Percentiles rank a stretch among this genome's conserved stretches.
Conservation (phyloP, 2,329 filamentous ascomycete species). For the Cordyceps militaris region DNA sequence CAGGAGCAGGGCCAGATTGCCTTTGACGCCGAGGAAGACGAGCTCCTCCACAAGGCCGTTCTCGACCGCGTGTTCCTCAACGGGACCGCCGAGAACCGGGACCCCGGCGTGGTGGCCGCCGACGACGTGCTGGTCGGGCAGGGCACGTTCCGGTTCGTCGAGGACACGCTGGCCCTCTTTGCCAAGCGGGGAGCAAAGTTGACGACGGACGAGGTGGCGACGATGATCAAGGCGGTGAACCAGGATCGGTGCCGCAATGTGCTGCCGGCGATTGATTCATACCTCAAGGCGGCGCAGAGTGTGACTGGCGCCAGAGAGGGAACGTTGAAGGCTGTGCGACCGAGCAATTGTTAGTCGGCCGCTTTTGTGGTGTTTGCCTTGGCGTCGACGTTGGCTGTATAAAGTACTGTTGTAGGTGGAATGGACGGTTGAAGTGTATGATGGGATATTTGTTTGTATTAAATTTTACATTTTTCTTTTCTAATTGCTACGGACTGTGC, state of each 20-base stretch:
- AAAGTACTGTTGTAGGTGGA: too few relatives aligned
- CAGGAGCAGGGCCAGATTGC: conserved; percentile 4
- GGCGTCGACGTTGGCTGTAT: too few relatives aligned
- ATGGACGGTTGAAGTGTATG: too few relatives aligned
- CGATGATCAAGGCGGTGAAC: conserved; percentile 13
- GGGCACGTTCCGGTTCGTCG: conserved; percentile 15
- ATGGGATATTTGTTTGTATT: too few relatives aligned
- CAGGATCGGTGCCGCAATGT: conserved; percentile 12
- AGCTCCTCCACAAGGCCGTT: conserved; percentile 16
- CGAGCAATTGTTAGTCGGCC: neutral
- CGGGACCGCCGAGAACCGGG: neutral
- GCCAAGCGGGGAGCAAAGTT: conserved; percentile 7
- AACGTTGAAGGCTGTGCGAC: neutral
- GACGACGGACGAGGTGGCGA: conserved; percentile 5
- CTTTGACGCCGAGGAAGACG: conserved; percentile 15
- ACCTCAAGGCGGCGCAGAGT: neutral
- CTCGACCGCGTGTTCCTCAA: conserved; percentile 9
- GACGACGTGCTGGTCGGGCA: conserved; percentile 12
- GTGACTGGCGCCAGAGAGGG: neutral
- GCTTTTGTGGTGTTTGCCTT: neutral
- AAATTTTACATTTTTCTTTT: too few relatives aligned
- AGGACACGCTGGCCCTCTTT: conserved; percentile 10
- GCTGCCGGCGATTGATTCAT: conserved; percentile 12
- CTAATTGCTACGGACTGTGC: too few relatives aligned
- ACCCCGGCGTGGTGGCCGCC: conserved; percentile 7